Conservation (phyloP, 2,329 filamentous ascomycete species). For the Phoma sp. region DNA sequence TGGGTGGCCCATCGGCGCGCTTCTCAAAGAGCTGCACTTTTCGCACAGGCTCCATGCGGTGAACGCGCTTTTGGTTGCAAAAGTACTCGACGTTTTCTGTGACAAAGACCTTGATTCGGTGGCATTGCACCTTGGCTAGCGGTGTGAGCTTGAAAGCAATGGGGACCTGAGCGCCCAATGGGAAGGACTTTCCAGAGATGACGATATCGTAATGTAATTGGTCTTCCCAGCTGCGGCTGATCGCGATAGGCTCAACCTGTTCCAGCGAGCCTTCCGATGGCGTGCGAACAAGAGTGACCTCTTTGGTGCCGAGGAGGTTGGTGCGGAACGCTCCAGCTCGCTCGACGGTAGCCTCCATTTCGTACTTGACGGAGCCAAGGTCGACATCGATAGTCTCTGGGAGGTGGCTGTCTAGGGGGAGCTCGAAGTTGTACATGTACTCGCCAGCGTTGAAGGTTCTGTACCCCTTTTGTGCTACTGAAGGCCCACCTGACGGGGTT, state of each 20-base stretch:
- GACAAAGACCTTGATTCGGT: slow-evolving; percentile 88
- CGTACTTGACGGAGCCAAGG: slow-evolving; percentile 85
- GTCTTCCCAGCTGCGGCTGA: slow-evolving; percentile 92
- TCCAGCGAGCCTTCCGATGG: slow-evolving; percentile 88
- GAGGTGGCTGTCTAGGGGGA: slow-evolving; percentile 78
- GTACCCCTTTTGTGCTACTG: slow-evolving; percentile 78
- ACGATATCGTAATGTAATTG: slow-evolving; percentile 95
- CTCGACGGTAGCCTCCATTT: slow-evolving; percentile 83
- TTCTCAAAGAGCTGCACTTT: slow-evolving; percentile 91
- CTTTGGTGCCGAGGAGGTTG: slow-evolving; percentile 81
- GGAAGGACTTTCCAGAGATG: slow-evolving; percentile 94
- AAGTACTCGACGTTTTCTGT: slow-evolving; percentile 93
- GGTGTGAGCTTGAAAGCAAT: slow-evolving; percentile 95
- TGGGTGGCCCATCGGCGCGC: slow-evolving; percentile 76
- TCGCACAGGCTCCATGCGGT: slow-evolving; percentile 80
- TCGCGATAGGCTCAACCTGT: slow-evolving; percentile 91
- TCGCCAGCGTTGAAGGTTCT: slow-evolving; percentile 81
- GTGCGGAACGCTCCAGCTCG: slow-evolving; percentile 88
- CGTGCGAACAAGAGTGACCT: slow-evolving; percentile 82
- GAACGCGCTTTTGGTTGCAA: slow-evolving; percentile 83
- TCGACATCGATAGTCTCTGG: slow-evolving; percentile 87
- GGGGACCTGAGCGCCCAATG: slow-evolving; percentile 83
- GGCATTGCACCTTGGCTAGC: slow-evolving; percentile 89
- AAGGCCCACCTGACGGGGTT: slow-evolving; percentile 59
- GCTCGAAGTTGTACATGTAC: slow-evolving; percentile 79